A percentile compares a stretch with the other conserved stretches of the same genome.
Evolutionary conservation across 768 basidiomycete species (phyloP).

Genomic region (Pulveroboletus sp.): DNA sequence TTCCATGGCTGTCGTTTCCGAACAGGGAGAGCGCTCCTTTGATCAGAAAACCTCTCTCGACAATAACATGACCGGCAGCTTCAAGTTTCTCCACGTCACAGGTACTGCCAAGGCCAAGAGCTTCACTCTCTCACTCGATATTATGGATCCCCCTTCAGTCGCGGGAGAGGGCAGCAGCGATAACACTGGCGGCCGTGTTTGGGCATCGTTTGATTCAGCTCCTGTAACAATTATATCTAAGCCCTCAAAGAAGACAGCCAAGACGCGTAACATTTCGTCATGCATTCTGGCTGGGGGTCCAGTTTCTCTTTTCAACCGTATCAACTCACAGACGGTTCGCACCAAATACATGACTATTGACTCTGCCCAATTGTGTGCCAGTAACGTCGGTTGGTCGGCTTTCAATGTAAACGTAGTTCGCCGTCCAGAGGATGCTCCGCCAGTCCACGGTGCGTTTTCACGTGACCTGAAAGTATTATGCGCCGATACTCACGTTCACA

Average conservation of each 20-base stretch:
- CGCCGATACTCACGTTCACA: constrained; percentile 37
- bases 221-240: constrained; percentile 95
- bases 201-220: constrained; percentile 90
- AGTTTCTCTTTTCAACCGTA: constrained; percentile 91
- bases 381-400: constrained; percentile 88
- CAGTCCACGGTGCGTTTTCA: constrained; percentile 59
- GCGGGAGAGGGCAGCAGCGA: constrained; percentile 35
- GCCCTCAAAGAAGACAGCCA: constrained; percentile 95
- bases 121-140: constrained; percentile 81
- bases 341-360: constrained; percentile 98
- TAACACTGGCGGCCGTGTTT: constrained; percentile 56
- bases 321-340: constrained; percentile 94
- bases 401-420: constrained; percentile 90
- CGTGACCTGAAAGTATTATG: constrained; percentile 43
- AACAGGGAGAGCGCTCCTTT: constrained; percentile 76
- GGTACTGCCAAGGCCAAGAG: constrained; percentile 87
- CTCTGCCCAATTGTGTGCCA: constrained; percentile 76
- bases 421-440: constrained; percentile 58
- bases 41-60: constrained; percentile 83
- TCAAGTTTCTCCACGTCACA: constrained; percentile 88
- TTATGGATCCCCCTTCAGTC: constrained; percentile 66
- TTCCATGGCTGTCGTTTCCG: constrained; percentile 82
- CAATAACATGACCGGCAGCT: constrained; percentile 79
- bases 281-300: constrained; percentile 88
- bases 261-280: constrained; percentile 86